Evolutionary conservation across 1,284 basidiomycete species (phyloP), one percentile per base, ranked within the genome.

Genomic region (Xanthoconium separans): DNA sequence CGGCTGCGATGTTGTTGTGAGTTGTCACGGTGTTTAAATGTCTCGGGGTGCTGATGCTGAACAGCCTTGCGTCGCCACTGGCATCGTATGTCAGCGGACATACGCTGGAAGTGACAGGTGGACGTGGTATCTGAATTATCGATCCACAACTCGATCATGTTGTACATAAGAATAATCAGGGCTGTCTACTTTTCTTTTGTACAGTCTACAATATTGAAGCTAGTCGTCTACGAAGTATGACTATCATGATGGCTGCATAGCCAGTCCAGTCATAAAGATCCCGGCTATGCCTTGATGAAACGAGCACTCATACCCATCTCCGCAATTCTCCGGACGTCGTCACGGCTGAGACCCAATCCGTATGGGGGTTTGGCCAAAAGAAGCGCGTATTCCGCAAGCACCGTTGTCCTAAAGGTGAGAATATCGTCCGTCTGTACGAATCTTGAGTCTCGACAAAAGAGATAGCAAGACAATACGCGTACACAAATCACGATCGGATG

Each of bases 81-180:
- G 86, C 90, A 7, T 84, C 86, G 7, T 94, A 89, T 65, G 84
- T 94, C 49, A 84, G 80, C 40, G 91, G 91, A 16, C 91, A 93
- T 70, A 91, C 87, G 16, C 76, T 94, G 42, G 89, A 91, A 69
- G 87, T 88, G 30, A 90, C 89, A 39, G 90, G 88, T 37, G 89
- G 89, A 45, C 77, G 77, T 55, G 85, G 87, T 44, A 90, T 90
- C 52, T 89, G 36, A 62, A 37, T 15, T 13, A 13, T 46, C 29
- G 6, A 18, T 50, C 6, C 24, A 24, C 24, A 6, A 24, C 24
- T 24, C 24, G 24, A 24, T 24, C 24, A 24, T 24, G 24, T 24
- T 24, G 24, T 24, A 24, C 24, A 24, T 24, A 24, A 24, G 24
- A 24, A 24, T 6, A 24, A 24, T n/a, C n/a, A n/a, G n/a, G n/a